These are phyloP conservation scores for Cordyceps pruinosa DNA, from an alignment of 2,329 filamentous ascomycete genomes.

Conservation along the genomic window DNA sequence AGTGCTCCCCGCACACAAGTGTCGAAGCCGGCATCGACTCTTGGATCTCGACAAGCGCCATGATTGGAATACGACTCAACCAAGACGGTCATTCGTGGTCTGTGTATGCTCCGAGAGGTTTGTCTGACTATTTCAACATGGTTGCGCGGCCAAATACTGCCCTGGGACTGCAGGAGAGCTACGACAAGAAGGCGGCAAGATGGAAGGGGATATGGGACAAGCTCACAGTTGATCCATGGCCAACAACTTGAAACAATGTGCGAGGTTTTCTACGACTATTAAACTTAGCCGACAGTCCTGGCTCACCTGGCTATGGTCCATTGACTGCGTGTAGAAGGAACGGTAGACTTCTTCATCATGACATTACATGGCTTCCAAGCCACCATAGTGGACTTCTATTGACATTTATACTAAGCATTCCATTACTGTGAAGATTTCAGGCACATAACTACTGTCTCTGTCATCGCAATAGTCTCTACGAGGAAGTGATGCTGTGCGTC, in stretches of 20 bases:
- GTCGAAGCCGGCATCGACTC: constrained; percentile 27
- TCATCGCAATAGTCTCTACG: no score
- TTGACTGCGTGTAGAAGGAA: no score
- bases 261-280: background rate
- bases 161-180: constrained; percentile 22
- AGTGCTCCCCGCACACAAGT: constrained; percentile 24
- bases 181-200: constrained; percentile 25
- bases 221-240: constrained; percentile 23
- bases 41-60: constrained; percentile 30
- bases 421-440: no score
- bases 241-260: background rate
- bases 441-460: no score
- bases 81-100: constrained; percentile 22
- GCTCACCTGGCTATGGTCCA: no score
- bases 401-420: no score
- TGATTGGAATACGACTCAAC: constrained; percentile 22
- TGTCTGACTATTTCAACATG: constrained; percentile 30
- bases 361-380: no score
- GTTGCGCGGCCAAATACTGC: constrained; percentile 26
- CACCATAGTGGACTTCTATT: no score
- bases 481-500: no score
- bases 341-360: no score
- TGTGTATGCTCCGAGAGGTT: constrained; percentile 29
- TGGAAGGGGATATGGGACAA: constrained; percentile 26
- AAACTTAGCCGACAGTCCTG: background rate